Percentiles rank a stretch among this genome's conserved stretches.
Conservation (phyloP, 2,329 filamentous ascomycete genomes). For the Stagonosporopsis chrysanthemi region DNA sequence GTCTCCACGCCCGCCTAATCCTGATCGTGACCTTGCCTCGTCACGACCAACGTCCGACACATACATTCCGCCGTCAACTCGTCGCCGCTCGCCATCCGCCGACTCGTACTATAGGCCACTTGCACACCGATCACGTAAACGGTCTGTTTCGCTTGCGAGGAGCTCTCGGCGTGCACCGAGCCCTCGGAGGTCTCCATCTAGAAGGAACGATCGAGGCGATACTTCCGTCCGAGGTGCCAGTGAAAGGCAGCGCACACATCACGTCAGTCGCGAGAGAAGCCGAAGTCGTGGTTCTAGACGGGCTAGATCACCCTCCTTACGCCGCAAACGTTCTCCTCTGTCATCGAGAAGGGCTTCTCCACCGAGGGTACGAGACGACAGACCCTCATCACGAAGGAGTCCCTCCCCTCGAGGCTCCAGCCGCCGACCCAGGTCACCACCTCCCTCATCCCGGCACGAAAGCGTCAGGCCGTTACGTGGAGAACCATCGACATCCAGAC, state of each 20-base stretch:
- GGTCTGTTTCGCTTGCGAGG: conserved; percentile 43
- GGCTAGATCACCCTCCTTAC: conserved; percentile 44
- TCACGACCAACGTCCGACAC: conserved; percentile 48
- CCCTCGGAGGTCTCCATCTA: conserved; percentile 40
- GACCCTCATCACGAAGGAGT: conserved; percentile 29
- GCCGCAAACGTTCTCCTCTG: conserved; percentile 38
- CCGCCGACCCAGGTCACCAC: conserved; percentile 43
- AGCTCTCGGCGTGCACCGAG: conserved; percentile 40
- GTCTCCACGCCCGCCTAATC: conserved; percentile 42
- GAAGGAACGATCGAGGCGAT: conserved; percentile 34
- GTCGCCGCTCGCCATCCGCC: conserved; percentile 52
- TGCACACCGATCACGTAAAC: conserved; percentile 40
- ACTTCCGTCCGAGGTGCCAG: conserved; percentile 35
- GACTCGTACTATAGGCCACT: conserved; percentile 49
- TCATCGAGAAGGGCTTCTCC: conserved; percentile 37
- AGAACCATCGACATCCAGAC: conserved; percentile 31
- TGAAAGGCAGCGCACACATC: conserved; percentile 30
- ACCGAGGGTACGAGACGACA: conserved; percentile 26
- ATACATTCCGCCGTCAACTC: conserved; percentile 44
- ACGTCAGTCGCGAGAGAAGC: conserved; percentile 31
- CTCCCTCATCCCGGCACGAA: conserved; percentile 21
- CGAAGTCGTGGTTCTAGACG: conserved; percentile 37
- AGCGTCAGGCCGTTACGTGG: conserved; percentile 20
- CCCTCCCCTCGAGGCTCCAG: conserved; percentile 39
- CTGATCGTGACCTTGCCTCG: conserved; percentile 43